A percentile compares a stretch with the other conserved stretches of the same genome.
phyloP scores from a whole-genome alignment of 2,329 filamentous ascomycete species.

The Fusarium xylarioides region DNA sequence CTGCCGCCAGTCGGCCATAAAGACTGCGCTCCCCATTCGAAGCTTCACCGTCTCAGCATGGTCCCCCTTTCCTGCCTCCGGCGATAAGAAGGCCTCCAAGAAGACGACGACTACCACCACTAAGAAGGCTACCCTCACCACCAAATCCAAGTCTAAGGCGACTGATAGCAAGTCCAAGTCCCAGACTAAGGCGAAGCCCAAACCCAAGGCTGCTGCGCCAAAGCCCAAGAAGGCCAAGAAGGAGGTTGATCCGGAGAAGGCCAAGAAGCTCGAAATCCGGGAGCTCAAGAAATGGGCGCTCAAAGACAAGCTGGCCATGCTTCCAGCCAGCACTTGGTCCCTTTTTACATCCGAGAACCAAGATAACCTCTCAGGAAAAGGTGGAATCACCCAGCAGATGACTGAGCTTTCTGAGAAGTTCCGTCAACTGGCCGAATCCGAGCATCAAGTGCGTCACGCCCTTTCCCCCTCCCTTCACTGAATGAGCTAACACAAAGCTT shows the following conservation, averaged over 20 bases:
- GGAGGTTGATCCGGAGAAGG: constrained; percentile 49
- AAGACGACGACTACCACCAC: constrained; percentile 26
- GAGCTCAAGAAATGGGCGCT: constrained; percentile 55
- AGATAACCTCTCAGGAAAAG: neutral
- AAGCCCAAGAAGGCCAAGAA: constrained; percentile 47
- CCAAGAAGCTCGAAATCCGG: constrained; percentile 43
- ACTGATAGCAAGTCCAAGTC: constrained; percentile 42
- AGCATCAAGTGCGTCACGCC: constrained; percentile 54
- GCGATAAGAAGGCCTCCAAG: constrained; percentile 31
- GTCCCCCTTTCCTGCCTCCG: constrained; percentile 39
- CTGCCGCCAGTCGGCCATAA: constrained; percentile 26
- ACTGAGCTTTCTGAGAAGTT: constrained; percentile 46
- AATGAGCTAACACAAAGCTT: neutral
- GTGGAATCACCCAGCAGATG: constrained; percentile 37
- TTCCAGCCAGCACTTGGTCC: constrained; percentile 49
- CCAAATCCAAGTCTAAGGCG: constrained; percentile 9
- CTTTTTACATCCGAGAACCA: constrained; percentile 51
- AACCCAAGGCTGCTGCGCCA: constrained; percentile 37
- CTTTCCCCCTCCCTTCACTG: neutral
- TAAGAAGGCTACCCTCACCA: constrained; percentile 35
- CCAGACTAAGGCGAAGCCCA: constrained; percentile 44
- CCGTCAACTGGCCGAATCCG: constrained; percentile 51
- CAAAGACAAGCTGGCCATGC: constrained; percentile 49
- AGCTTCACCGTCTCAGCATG: constrained; percentile 46
- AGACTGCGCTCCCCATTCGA: constrained; percentile 37